phyloP scores from a whole-genome alignment of 139 green algal genomes.

The Micractinium sp. region DNA sequence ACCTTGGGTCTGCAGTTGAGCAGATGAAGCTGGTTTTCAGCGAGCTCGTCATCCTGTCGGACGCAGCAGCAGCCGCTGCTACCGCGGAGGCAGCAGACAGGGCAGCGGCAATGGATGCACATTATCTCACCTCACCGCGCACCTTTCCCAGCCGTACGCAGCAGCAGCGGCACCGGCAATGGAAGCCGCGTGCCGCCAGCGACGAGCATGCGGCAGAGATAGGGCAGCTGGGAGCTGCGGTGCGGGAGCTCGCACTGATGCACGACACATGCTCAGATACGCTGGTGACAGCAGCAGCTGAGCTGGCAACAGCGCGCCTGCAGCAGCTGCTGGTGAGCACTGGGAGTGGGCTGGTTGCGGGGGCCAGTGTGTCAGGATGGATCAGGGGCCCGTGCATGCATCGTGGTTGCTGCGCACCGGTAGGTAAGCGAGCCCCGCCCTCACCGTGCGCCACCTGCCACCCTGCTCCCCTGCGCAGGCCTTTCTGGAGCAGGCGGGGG shows the following conservation, averaged over 20 bases:
- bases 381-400: no score
- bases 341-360: not conserved
- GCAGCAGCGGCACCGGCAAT: not conserved
- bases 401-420: not conserved
- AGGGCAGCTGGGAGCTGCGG: not conserved
- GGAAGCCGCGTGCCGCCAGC: not conserved
- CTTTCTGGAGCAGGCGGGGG: not conserved
- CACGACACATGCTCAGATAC: not conserved
- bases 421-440: not conserved
- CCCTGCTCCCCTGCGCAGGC: not conserved
- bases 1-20: not conserved
- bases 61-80: not conserved
- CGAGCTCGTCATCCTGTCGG: not conserved
- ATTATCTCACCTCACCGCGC: no score
- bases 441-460: not conserved
- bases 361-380: not conserved
- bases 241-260: not conserved
- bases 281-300: not conserved
- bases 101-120: not conserved
- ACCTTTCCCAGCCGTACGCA: not conserved
- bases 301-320: not conserved
- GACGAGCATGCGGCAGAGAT: not conserved
- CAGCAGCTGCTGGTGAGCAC: conserved; percentile 14
- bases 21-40: not conserved
- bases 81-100: not conserved